Conservation (phyloP, 257 asterid species). For the Scutellaria minor region DNA sequence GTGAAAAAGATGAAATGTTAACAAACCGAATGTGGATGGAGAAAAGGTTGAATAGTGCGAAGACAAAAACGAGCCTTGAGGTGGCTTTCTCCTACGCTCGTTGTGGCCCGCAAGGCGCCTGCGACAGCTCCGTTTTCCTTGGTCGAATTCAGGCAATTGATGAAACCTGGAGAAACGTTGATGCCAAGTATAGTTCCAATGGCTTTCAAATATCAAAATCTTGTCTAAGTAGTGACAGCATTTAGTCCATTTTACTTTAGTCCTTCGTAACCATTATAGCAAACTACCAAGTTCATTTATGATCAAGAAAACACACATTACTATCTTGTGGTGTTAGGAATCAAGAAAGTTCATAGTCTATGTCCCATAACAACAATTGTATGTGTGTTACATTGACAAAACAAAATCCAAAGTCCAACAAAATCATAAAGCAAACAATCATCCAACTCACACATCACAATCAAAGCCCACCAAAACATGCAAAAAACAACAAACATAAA, state of each 20-base stretch:
- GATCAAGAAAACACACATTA: neutral
- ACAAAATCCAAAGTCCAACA: neutral
- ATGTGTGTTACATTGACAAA: too few species aligned
- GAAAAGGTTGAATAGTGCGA: conserved; percentile 49
- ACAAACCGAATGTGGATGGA: conserved; percentile 51
- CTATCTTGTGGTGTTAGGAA: neutral
- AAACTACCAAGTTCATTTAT: neutral
- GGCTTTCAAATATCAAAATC: neutral
- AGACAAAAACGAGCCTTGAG: conserved; percentile 58
- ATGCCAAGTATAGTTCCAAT: conserved; percentile 23
- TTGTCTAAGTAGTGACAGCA: neutral
- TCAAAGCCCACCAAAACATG: conserved; percentile 23
- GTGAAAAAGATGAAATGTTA: neutral
- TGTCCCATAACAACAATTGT: neutral
- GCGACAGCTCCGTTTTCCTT: conserved; percentile 88
- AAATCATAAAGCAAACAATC: conserved; percentile 6
- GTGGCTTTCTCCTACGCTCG: conserved; percentile 87
- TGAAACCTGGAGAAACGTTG: conserved; percentile 68
- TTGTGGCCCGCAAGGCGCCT: conserved; percentile 91
- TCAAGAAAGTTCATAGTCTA: neutral
- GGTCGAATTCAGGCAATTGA: conserved; percentile 80
- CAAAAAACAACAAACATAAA: neutral
- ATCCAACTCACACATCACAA: conserved; percentile 12
- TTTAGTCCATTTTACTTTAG: too few species aligned
- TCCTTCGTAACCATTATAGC: too few species aligned